Percentiles rank a stretch among this genome's conserved stretches.
phyloP scores from a whole-genome alignment of 2,329 filamentous ascomycete genomes.

The Cercospora sp. region DNA sequence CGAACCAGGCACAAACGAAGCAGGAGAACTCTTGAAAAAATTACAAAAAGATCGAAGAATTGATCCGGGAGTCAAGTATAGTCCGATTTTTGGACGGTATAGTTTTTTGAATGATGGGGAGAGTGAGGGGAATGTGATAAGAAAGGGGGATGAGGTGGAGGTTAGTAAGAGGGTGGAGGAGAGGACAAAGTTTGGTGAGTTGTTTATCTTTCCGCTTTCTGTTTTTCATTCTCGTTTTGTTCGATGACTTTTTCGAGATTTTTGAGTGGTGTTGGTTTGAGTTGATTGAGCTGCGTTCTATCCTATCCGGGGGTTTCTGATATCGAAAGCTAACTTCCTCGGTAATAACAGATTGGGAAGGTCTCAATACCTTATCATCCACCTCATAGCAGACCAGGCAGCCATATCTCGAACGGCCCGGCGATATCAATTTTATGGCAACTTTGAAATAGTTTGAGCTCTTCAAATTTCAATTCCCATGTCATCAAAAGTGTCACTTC shows the following conservation, averaged over 20 bases:
- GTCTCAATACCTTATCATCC: slow-evolving; percentile 24
- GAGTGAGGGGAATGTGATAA: slow-evolving; percentile 36
- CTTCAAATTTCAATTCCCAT: slow-evolving; percentile 1
- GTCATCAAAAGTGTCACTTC: slow-evolving; percentile 3
- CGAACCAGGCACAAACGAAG: slow-evolving; percentile 39
- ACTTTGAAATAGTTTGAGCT: not conserved
- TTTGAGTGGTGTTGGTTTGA: too few species aligned
- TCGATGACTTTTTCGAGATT: too few species aligned
- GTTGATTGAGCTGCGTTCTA: not conserved
- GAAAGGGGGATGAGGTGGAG: slow-evolving; percentile 47
- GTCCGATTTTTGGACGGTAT: slow-evolving; percentile 52
- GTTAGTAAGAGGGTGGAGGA: slow-evolving; percentile 44
- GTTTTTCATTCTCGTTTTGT: too few species aligned
- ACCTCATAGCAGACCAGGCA: not conserved
- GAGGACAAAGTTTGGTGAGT: slow-evolving; percentile 47
- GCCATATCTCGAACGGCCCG: not conserved
- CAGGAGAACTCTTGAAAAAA: slow-evolving; percentile 47
- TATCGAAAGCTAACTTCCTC: too few species aligned
- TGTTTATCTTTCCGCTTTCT: not conserved
- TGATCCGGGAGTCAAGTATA: slow-evolving; percentile 48
- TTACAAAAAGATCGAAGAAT: slow-evolving; percentile 48
- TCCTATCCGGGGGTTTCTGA: not conserved
- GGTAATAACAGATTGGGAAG: slow-evolving; percentile 28
- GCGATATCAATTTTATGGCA: not conserved
- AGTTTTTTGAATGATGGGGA: slow-evolving; percentile 40